Base-by-base conservation (phyloP, 495 filamentous ascomycete species). In the Xylaria castorea region DNA sequence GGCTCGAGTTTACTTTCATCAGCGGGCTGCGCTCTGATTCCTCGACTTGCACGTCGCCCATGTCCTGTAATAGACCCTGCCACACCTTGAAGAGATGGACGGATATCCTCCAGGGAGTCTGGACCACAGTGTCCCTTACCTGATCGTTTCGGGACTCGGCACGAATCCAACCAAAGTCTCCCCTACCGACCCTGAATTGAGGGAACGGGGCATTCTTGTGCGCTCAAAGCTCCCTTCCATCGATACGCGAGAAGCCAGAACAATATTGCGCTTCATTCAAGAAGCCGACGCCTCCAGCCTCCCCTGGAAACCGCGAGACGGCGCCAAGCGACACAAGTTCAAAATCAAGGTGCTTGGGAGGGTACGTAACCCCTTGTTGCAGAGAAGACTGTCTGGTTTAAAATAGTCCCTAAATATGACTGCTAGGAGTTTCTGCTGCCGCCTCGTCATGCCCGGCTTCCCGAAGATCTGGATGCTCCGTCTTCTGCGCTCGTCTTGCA, bases 61-160 rank as follows among this genome's bases (percentile, higher is more conserved):
- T 72, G 60, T 65, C n/a, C 48, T 57, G 61, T 38, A 22, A 67
- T 25, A 58, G n/a, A 53, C 50, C 48, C 20, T 50, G 36, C 40
- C 20, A 40, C 38, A 6, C 27, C 42, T 67, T 72, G 75, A 73
- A 76, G 70, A 60, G 65, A 97, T 97, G 94, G 94, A 97, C 84
- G 94, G 89, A 73, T 97, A 96, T 82, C 93, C 94, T 50, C 79
- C 86, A 74, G 90, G 91, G 77, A 95, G 94, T 82, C 84, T 95
- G 82, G 87, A 89, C 80, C 94, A 94, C 82, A 94, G 93, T 79
- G 84, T 93, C 71, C 94, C 94, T 20, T 87, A 96, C 46, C 82
- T 97, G 70, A 80, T 97, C 27, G 85, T 96, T 36, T 93, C 92
- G 30, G 94, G 94, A 8, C 85, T 97, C 6, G 87, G 88, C 44